Evolutionary conservation across 2,329 filamentous ascomycete species (phyloP), one percentile per base, ranked within the genome.

Genomic region (Clonostachys chloroleuca): DNA sequence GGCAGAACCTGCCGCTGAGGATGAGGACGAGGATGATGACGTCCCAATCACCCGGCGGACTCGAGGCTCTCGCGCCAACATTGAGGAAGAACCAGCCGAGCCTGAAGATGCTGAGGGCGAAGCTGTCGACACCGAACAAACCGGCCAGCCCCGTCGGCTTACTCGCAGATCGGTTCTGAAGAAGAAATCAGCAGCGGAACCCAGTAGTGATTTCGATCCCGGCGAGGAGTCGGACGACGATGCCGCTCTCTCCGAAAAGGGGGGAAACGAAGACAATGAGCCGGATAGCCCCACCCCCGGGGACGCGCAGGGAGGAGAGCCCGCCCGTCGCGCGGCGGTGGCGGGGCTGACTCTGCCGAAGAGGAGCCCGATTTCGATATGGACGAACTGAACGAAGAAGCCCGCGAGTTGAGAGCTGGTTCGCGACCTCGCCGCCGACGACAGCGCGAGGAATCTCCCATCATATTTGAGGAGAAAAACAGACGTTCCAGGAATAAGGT

Each of bases 301-400:
- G 77, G 78, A 43, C 70, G 73, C 50, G 67, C 67, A 48, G 61
- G 54, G 44, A 62, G 60, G 52, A 60, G 66, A 49, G 63, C 60
- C 58, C 61, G 64, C 56, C 72, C 63, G 49, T 72, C 75, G n/a
- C 72, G 74, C 39, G 72, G 70, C 34, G 68, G 70, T 34, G 69
- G 67, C 12, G 66, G 64, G 12, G 78, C 76, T 40, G 83, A 80
- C 1, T 77, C 63, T 53, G 83, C 74, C 53, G 83, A 74, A 52
- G 84, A 74, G 52, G 84, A 74, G 56, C 73, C 70, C 50, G 75
- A 77, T 40, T 71, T 85, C 16, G 81, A 87, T 54, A 66, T 77
- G 44, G 78, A 86, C 49, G 84, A 87, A 57, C 64, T 87, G 45
- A 81, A 80, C 6, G 81, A 85, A 62, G 84, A 87, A 59, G 73